Base-by-base conservation (phyloP, 495 filamentous ascomycete genomes). In the Sordaria brevicollis region DNA sequence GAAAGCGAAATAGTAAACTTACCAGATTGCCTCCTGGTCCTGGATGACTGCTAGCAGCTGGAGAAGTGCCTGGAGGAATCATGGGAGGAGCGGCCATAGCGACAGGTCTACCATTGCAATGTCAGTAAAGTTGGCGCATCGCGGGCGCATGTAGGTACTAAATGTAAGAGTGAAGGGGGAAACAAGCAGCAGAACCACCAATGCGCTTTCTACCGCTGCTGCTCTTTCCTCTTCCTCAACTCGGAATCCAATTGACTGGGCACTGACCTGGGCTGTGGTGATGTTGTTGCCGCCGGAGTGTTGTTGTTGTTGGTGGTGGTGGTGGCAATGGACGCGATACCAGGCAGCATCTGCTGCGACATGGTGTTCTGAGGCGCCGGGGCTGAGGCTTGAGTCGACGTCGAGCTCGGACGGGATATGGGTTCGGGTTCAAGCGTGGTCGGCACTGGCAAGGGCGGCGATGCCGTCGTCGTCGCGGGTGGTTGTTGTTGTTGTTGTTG, bases 11-110 rank as follows among this genome's bases (percentile, higher is more conserved):
- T 67, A 65, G 67, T 67, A 69, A 57, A 84, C 90, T 86, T 82
- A 92, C 91, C 72, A 89, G 84, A 70, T 85, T 87, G 71, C 87
- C 90, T 35, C 86, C 87, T 73, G 87, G 86, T 65, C 89, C 89
- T 71, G 87, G 90, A 65, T 85, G 86, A 0, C 89, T 90, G 13
- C 88, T 88, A 35, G 90, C 89, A 9, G 89, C 49, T 62, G 49
- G 89, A 31, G 90, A 89, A 10, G 89, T 87, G 41, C 87, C 87
- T 67, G 87, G 81, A 77, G 89, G 67, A 66, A 70, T 90, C 72
- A 75, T 74, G 35, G 73, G 71, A 13, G 75, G 77, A 37, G 74
- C 49, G 1, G 49, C 77, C 65, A 78, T 78, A 2, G 77, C 68
- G 13, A 77, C 67, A 9, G 77, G 76, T 38, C 76, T 77, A 54